Conservation (phyloP, 805 yeast genomes). For the Ogataea pilisensis region DNA sequence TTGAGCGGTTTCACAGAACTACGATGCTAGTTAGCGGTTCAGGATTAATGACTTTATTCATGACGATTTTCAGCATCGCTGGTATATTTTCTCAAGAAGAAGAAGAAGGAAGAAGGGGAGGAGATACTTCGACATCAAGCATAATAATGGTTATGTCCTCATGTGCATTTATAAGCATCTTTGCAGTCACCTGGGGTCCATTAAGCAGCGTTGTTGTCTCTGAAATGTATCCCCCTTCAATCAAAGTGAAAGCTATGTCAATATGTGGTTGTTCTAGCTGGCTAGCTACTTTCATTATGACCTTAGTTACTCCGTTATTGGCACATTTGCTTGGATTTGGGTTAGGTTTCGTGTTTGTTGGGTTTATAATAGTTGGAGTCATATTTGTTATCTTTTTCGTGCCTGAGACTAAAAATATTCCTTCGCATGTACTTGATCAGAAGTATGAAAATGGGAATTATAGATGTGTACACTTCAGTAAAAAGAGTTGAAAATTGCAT, state of each 20-base stretch:
- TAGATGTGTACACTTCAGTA: neutral
- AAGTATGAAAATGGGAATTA: slow-evolving; percentile 11
- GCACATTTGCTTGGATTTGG: slow-evolving; percentile 57
- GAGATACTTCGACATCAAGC: slow-evolving; percentile 29
- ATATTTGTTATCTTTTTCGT: slow-evolving; percentile 25
- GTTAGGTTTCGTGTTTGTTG: slow-evolving; percentile 56
- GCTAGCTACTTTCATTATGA: slow-evolving; percentile 58
- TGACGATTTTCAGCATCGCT: slow-evolving; percentile 52
- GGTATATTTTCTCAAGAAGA: slow-evolving; percentile 44
- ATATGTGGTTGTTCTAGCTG: slow-evolving; percentile 63
- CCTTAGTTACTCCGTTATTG: slow-evolving; percentile 68
- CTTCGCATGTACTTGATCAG: slow-evolving; percentile 21
- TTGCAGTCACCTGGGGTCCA: slow-evolving; percentile 76
- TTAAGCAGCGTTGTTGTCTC: slow-evolving; percentile 61
- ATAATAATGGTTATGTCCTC: slow-evolving; percentile 57
- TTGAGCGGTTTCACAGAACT: slow-evolving; percentile 47
- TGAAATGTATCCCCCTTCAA: slow-evolving; percentile 60
- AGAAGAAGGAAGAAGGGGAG: slow-evolving; percentile 39
- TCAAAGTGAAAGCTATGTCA: slow-evolving; percentile 49
- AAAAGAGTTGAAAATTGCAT: neutral
- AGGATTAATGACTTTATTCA: slow-evolving; percentile 43
- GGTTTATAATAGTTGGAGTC: slow-evolving; percentile 17
- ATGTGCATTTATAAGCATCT: slow-evolving; percentile 51
- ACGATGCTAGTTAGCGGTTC: slow-evolving; percentile 46
- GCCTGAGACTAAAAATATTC: slow-evolving; percentile 31